Evolutionary conservation across 2,329 filamentous ascomycete genomes (phyloP), one percentile per base, ranked within the genome.

Genomic region (Hypoxylon sp.): DNA sequence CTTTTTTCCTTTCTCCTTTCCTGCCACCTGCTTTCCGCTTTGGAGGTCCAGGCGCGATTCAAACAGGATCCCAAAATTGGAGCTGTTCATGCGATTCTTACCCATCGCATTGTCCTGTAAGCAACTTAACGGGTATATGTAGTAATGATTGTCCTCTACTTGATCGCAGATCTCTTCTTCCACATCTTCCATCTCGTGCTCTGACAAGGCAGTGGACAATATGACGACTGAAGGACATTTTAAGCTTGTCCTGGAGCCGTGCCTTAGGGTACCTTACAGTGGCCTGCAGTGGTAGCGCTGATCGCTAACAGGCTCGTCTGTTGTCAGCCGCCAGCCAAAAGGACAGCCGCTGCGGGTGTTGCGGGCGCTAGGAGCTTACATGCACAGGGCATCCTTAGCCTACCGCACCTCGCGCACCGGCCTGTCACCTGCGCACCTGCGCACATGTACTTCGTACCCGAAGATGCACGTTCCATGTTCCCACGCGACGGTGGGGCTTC

Each of bases 401-500:
- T 49, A 23, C n/a, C n/a, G n/a, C n/a, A n/a, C n/a, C n/a, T n/a
- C n/a, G n/a, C n/a, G n/a, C n/a, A n/a, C n/a, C n/a, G n/a, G n/a
- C n/a, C n/a, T n/a, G n/a, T n/a, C n/a, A n/a, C n/a, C n/a, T n/a
- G n/a, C n/a, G n/a, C n/a, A n/a, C n/a, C n/a, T n/a, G n/a, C n/a
- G n/a, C n/a, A n/a, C n/a, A n/a, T n/a, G n/a, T n/a, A n/a, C n/a
- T n/a, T n/a, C 46, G 15, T 54, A n/a, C 48, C 35, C 47, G 38
- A 42, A 58, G 49, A 55, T 61, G 63, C 61, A 64, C 60, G 57
- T 62, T 59, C 58, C 58, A 60, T 60, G 49, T 52, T 68, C 50
- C 67, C 67, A 69, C 66, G 67, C 63, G 67, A 65, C 56, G 60
- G 63, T 66, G 66, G 67, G 56, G 63, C 62, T 61, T 61, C 24